These are phyloP conservation scores for Cladochytrium replicatum DNA, from an alignment of 192 early-diverging fungal genomes.

Conservation along the genomic window DNA sequence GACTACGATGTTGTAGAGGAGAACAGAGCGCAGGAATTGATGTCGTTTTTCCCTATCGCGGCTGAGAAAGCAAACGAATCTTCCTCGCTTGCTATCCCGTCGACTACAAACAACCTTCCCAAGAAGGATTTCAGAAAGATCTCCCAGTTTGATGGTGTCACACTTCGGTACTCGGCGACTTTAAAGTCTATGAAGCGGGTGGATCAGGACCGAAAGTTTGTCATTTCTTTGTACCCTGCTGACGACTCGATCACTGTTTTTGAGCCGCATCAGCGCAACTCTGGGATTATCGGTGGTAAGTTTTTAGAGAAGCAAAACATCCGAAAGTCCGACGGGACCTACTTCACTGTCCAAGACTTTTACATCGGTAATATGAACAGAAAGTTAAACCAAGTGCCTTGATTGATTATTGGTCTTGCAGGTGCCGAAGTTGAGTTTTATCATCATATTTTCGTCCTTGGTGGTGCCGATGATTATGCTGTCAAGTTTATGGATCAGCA, in stretches of 20 bases:
- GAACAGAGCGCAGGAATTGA: too few species aligned
- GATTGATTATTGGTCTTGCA: slow-evolving; percentile 4
- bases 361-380: slow-evolving; percentile 44
- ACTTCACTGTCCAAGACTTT: slow-evolving; percentile 44
- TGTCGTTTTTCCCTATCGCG: too few species aligned
- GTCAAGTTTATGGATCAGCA: slow-evolving; percentile 46
- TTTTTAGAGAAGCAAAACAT: slow-evolving; percentile 45
- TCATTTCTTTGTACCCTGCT: slow-evolving; percentile 38
- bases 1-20: too few species aligned
- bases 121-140: slow-evolving; percentile 37
- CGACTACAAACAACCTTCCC: too few species aligned
- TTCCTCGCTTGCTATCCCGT: too few species aligned
- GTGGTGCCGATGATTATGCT: slow-evolving; percentile 49
- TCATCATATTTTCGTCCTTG: slow-evolving; percentile 39
- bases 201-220: slow-evolving; percentile 47
- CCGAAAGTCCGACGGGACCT: slow-evolving; percentile 32
- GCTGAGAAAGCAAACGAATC: too few species aligned
- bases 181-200: slow-evolving; percentile 31
- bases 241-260: slow-evolving; percentile 50
- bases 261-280: slow-evolving; percentile 45
- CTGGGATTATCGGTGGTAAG: slow-evolving; percentile 50
- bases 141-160: slow-evolving; percentile 32
- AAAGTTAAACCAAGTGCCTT: background rate
- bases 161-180: slow-evolving; percentile 30
- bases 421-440: slow-evolving; percentile 43